Base-by-base conservation (phyloP, 2,329 filamentous ascomycete species). In the Elsinoe ampelina region DNA sequence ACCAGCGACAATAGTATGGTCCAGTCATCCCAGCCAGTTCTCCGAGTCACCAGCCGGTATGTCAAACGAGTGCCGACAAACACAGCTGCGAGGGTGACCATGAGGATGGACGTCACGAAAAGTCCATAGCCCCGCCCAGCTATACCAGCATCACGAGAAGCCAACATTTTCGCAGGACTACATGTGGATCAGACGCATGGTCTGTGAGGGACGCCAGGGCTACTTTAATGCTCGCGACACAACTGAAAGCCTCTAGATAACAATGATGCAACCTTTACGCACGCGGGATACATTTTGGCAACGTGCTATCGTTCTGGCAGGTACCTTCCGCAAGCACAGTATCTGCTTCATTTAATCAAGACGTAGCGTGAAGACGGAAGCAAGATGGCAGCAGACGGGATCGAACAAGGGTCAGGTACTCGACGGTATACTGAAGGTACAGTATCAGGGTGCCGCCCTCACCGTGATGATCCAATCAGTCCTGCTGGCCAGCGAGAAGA, bases 1-100 rank as follows among this genome's bases (percentile, higher is more conserved):
- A 60, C 58, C 41, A 59, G 42, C 12, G 59, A 61, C n/a, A 42
- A 36, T 12, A 59, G 17, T n/a, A 61, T 61, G 12, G 58, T 48
- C 30, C 54, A 57, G 35, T 61, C 59, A 45, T 61, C 59, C 19
- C 41, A 34, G 12, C 59, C 59, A 22, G 58, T 38, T 26, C 54
- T 59, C 4, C 52, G 22, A 26, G 48, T 52, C 10, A 34, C 11
- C 12, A 47, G 10, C 12, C 59, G 58, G 4, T 42, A 41, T 3
- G 36, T 39, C 26, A 52, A 55, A 12, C 59, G 32, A 15, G 43
- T 47, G 19, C 55, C 47, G 12, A 55, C 58, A 36, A 57, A 56
- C 3, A 60, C 17, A 10, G 50, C 58, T 15, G 58, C 43, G 11
- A 41, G 41, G 10, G 51, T 42, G 13, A 60, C 32, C 59, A 60